Evolutionary conservation across 1,139 yeast genomes (phyloP), one percentile per base, ranked within the genome.

Genomic region (Hansenula sp.): DNA sequence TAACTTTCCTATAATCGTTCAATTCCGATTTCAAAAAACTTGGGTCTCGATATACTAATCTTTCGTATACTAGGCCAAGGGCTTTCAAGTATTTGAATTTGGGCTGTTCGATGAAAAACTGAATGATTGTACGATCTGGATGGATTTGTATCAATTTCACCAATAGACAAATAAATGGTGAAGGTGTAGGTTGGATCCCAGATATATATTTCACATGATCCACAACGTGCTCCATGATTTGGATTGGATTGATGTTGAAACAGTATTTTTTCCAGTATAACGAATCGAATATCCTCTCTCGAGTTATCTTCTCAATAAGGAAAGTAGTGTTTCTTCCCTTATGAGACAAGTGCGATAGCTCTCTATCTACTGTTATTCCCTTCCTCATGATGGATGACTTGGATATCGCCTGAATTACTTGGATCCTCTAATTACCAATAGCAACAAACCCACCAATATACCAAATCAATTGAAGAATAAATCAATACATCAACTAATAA

Each of bases 231-330:
- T 74, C 71, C 12, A 78, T 33, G 8, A 55, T 31, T 7, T 51
- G 45, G 0, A 55, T 52, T 3, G 53, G 74, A 48, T 77, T 76
- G 42, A 81, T 66, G 31, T 74, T 67, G 47, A 70, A 74, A 40
- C 81, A 72, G 49, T 71, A 62, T 53, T 77, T 77, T 47, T 80
- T 78, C 70, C 79, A 81, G 55, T 79, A 81, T 2, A 79, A 56
- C 0, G 82, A 74, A 53, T 81, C 87, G 41, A 75, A 74, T 4
- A 81, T 76, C 31, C 81, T 63, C 51, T 80, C 84, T 47, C 86
- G 63, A 17, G 77, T 65, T 39, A 81, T 81, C 43, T 81, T 77
- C 55, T 81, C 87, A 5, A 81, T 60, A n/a, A 79, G 58, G 38
- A 70, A 58, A 1, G 79, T 76, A 30, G 79, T 72, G 54, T 78